Evolutionary conservation across 2,329 filamentous ascomycete species (phyloP), one percentile per base, ranked within the genome.

Genomic region (Alternaria sp.): DNA sequence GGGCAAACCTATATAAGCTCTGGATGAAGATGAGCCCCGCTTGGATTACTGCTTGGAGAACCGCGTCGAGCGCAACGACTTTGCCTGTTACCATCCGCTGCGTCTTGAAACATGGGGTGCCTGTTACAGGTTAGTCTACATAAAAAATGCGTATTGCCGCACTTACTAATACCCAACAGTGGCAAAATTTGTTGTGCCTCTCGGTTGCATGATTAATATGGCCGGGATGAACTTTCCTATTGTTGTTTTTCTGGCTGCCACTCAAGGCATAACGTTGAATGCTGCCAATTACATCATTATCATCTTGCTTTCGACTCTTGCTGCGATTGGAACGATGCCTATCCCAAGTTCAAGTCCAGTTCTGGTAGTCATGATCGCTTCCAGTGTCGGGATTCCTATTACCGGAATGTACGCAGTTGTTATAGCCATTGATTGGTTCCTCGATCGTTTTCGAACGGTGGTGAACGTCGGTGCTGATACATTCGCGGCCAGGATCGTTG

Each of bases 1-100:
- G 80, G 49, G 68, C 72, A 58, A 85, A 85, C 62, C 81, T 82
- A 0, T 85, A 82, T 53, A 54, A 74, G 0, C 76, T 79, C 65
- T 84, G 83, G 82, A 17, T 82, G 58, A 80, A 78, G 58, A 80
- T 78, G 58, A 81, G 81, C 3, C 81, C 80, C 0, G 82, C 83
- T 0, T 85, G 83, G 83, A 76, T 84, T 50, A 84, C 83, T 1
- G 83, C 82, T 0, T 85, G 83, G 83, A 83, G 83, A 37, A 81
- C 82, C 10, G 82, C 83, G 1, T 84, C 82, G 1, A 83, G 81
- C 2, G 83, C 83, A 11, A 83, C 82, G 6, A 85, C 83, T 1
- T 73, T 85, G 23, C 79, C 83, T 0, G 79, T 85, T 13, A 84
- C 83, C 2, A 77, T 85, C 46, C 73, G 76, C 13, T 79, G 77